These are phyloP conservation scores for Wickerhamiella alocasiicola DNA, from an alignment of 805 yeast genomes.

Conservation along the genomic window DNA sequence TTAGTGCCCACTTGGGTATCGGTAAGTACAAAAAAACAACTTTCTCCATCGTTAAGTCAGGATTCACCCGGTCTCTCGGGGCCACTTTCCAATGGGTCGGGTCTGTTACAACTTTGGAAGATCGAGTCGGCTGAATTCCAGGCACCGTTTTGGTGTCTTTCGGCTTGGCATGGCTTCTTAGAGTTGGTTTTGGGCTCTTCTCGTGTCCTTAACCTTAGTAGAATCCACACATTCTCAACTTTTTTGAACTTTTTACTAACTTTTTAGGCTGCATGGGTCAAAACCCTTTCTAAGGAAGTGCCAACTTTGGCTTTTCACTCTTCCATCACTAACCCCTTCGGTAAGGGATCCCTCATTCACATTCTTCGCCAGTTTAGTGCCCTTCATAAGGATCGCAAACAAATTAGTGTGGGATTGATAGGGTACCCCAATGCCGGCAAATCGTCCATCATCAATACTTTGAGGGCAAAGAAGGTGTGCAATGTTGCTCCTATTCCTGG, in stretches of 20 bases:
- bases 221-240: conserved; percentile 53
- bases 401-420: conserved; percentile 91
- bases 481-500: conserved; percentile 98
- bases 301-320: conserved; percentile 98
- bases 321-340: conserved; percentile 91
- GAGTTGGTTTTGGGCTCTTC: conserved; percentile 59
- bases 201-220: conserved; percentile 61
- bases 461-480: conserved; percentile 91
- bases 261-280: conserved; percentile 93
- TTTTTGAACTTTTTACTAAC: conserved; percentile 26
- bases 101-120: conserved; percentile 99
- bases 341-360: conserved; percentile 93
- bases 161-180: conserved; percentile 43
- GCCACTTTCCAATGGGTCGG: conserved; percentile 38
- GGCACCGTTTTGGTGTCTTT: conserved; percentile 38
- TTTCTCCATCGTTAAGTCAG: conserved; percentile 59
- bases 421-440: conserved; percentile 99
- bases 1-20: conserved; percentile 99
- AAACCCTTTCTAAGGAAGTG: conserved; percentile 75
- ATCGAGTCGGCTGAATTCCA: conserved; percentile 48
- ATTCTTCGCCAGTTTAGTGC: conserved; percentile 84
- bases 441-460: conserved; percentile 86
- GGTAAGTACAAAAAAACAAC: conserved; percentile 47
- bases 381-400: conserved; percentile 84
- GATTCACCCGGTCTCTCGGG: no score